Base-by-base conservation (phyloP, 352 stramenopile genomes). In the Phytophthora sansomeana region DNA sequence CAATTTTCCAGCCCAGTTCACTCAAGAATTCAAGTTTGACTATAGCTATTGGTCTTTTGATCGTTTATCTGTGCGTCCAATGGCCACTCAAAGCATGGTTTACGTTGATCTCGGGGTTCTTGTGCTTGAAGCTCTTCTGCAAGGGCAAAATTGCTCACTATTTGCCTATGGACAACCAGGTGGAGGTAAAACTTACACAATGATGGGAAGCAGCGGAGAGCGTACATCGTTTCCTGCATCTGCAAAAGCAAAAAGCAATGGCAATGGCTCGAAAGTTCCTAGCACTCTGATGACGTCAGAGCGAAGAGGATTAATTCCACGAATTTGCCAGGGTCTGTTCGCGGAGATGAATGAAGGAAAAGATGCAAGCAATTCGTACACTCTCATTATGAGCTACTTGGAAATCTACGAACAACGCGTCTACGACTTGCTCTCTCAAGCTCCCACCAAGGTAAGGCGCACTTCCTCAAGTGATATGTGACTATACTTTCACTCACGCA, bases 361-460 rank as follows among this genome's bases (percentile, higher is more conserved):
- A 30, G 49, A 35, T 1, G 53, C 48, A 3, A 44, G 44, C 3
- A 43, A 38, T n/a, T 58, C 68, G 16, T 75, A 63, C 48, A 56
- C 70, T 24, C 60, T 92, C 3, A 69, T 90, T 49, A 74, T 95
- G 47, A 93, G 83, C 58, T 95, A 90, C 57, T 76, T 93, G n/a
- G 87, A 93, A 58, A 87, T 95, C 21, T 92, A 91, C 55, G 79
- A 93, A 17, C 85, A 95, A 35, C 83, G 57, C 44, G 83, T 92
- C 7, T 93, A 90, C 38, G 85, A 93, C 38, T 43, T 95, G 9
- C 67, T 95, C 3, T 65, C 63, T 17, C 62, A 74, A 21, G 21
- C 60, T 21, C 48, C 28, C 9, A 32, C 38, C 24, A 85, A 85
- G 62, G 74, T 67, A 73, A 67, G 52, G 47, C 36, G 8, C 5